A percentile compares a stretch with the other conserved stretches of the same genome.
phyloP scores from a whole-genome alignment of 108 stramenopile species.

The Stephanodiscus triporus region DNA sequence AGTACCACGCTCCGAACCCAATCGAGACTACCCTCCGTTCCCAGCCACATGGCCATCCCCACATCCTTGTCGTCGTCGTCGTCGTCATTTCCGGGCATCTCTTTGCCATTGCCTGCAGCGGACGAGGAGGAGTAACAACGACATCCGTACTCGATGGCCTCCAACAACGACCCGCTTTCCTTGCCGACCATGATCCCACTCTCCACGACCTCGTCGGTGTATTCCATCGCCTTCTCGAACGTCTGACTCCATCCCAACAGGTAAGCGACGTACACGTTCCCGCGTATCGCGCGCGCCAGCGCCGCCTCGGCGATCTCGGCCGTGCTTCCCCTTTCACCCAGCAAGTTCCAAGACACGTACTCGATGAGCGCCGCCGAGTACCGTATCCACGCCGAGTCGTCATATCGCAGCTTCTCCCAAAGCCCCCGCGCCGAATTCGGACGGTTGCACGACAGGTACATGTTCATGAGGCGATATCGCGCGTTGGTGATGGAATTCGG shows the following conservation, averaged over 20 bases:
- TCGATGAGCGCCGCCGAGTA: slow-evolving; percentile 80
- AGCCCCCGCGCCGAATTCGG: slow-evolving; percentile 68
- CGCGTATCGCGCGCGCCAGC: slow-evolving; percentile 60
- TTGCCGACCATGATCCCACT: slow-evolving; percentile 43
- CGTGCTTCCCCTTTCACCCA: slow-evolving; percentile 64
- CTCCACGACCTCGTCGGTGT: slow-evolving; percentile 82
- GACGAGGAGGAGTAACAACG: slow-evolving; percentile 18
- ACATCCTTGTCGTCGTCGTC: slow-evolving; percentile 33
- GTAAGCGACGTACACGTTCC: slow-evolving; percentile 78
- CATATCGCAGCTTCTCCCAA: slow-evolving; percentile 47
- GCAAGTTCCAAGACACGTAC: slow-evolving; percentile 67
- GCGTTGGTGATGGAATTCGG: slow-evolving; percentile 66
- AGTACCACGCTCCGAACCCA: slow-evolving; percentile 66
- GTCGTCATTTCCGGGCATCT: not conserved
- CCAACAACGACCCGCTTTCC: slow-evolving; percentile 60
- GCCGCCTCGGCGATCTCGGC: slow-evolving; percentile 41
- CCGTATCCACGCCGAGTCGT: slow-evolving; percentile 80
- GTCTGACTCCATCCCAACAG: slow-evolving; percentile 71
- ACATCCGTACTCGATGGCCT: slow-evolving; percentile 87
- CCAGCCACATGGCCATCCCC: slow-evolving; percentile 68
- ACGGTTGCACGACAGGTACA: slow-evolving; percentile 77
- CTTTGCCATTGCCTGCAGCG: not conserved
- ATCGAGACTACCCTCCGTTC: slow-evolving; percentile 77
- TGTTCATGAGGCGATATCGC: slow-evolving; percentile 70
- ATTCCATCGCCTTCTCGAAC: slow-evolving; percentile 81